These are phyloP conservation scores for Pichia sp. DNA, from an alignment of 1,139 yeast genomes.

Conservation along the genomic window DNA sequence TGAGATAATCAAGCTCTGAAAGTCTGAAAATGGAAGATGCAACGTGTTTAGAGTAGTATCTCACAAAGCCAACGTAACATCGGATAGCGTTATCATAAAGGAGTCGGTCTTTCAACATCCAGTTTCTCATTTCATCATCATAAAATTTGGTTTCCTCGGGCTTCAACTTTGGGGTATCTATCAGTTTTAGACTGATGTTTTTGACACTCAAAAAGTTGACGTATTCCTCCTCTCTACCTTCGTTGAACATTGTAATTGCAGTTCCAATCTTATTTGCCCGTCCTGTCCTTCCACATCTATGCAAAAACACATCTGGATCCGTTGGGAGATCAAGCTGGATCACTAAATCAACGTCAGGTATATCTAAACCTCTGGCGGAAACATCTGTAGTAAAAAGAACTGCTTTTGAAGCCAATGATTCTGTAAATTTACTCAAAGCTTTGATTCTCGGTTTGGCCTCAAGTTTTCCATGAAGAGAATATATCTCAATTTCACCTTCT, in stretches of 20 bases:
- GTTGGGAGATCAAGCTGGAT: slow-evolving; percentile 89
- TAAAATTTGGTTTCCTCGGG: slow-evolving; percentile 24
- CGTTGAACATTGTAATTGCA: slow-evolving; percentile 67
- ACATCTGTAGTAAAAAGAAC: slow-evolving; percentile 78
- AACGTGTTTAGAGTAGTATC: slow-evolving; percentile 84
- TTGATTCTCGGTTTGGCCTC: slow-evolving; percentile 69
- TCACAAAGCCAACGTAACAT: slow-evolving; percentile 78
- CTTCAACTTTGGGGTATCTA: slow-evolving; percentile 24
- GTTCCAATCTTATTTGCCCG: slow-evolving; percentile 81
- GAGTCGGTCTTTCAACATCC: slow-evolving; percentile 68
- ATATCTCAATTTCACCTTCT: slow-evolving; percentile 38
- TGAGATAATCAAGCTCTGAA: slow-evolving; percentile 64
- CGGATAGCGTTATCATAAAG: slow-evolving; percentile 76
- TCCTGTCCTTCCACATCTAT: slow-evolving; percentile 91
- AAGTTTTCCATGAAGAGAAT: slow-evolving; percentile 82
- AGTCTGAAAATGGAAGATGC: slow-evolving; percentile 86
- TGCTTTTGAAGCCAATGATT: slow-evolving; percentile 42
- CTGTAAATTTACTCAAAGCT: slow-evolving; percentile 59
- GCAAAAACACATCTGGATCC: slow-evolving; percentile 81
- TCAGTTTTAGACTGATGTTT: slow-evolving; percentile 50
- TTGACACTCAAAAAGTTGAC: slow-evolving; percentile 76
- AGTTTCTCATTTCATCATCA: slow-evolving; percentile 41
- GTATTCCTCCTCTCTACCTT: slow-evolving; percentile 77
- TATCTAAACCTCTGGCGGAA: slow-evolving; percentile 91
- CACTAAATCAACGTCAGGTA: slow-evolving; percentile 87